Evolutionary conservation across 805 yeast species (phyloP).

Genomic region (Zygosaccharomyces siamensis): DNA sequence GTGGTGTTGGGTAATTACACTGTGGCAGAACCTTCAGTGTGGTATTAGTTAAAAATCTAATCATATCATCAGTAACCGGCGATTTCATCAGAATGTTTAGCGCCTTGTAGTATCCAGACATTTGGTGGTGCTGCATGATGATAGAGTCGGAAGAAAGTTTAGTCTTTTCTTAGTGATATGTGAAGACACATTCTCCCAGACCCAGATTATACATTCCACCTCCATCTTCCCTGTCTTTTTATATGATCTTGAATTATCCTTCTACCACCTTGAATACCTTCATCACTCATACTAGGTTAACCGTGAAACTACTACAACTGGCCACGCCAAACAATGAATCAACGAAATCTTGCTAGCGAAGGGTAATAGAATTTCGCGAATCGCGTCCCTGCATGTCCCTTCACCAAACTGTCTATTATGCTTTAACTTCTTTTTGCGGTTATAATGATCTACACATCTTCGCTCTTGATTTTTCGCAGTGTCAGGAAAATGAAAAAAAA

Average conservation of each 20-base stretch:
- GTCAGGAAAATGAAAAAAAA: neutral
- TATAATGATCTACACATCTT: neutral
- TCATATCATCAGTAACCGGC: conserved; percentile 72
- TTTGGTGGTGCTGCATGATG: conserved; percentile 7
- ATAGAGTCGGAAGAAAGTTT: neutral
- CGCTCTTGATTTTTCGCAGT: conserved; percentile 1
- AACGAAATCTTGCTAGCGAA: neutral
- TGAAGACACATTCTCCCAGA: neutral
- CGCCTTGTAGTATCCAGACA: conserved; percentile 45
- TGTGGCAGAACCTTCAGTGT: conserved; percentile 64
- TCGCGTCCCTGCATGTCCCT: conserved; percentile 1
- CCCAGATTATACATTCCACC: neutral
- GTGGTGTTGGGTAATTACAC: conserved; percentile 33
- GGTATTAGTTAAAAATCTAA: conserved; percentile 59
- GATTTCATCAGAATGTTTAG: conserved; percentile 53
- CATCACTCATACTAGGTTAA: neutral
- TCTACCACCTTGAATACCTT: neutral
- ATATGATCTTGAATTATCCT: conserved; percentile 4
- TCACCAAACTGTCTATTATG: neutral
- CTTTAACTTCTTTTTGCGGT: conserved; percentile 1
- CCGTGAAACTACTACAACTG: conserved; percentile 5
- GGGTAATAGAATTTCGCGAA: conserved; percentile 1
- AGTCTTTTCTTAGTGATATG: neutral
- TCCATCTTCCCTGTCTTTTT: neutral
- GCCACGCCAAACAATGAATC: conserved; percentile 5